Base-by-base conservation (phyloP, 352 stramenopile genomes). In the Pythium aphanidermatum region DNA sequence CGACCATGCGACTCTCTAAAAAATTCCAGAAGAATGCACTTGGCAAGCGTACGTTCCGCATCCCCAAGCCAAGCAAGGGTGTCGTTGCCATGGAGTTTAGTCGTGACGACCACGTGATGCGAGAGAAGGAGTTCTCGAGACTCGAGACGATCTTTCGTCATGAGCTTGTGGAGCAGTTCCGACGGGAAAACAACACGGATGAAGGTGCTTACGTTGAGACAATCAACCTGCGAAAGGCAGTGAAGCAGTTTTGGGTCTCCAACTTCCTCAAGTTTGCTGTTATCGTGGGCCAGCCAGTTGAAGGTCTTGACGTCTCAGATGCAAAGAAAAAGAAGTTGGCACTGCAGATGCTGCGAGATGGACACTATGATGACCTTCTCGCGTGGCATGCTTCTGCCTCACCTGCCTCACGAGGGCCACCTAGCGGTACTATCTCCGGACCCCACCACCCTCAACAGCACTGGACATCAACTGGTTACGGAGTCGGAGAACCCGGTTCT, bases 11-110 rank as follows among this genome's bases (percentile, higher is more conserved):
- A 19, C 55, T 93, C 24, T 93, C 81, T 13, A 93, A 93, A 55
- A 93, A 93, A 58, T 93, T 93, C 48, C 81, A 93, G 51, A 91
- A 91, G 60, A 93, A 93, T 50, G 81, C 81, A 24, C 57, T 93
- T 26, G 81, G 81, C 24, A 93, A 93, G 51, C 64, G 79, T 13
- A 93, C 81, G n/a, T 93, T 89, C 54, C 72, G 77, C 11, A 69
- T 93, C 34, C 65, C 64, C 7, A 89, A 91, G 47, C 74, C 76
- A 1, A 43, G 34, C 29, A 83, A 86, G 51, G 78, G 73, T 26
- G 61, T 74, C 36, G 57, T 66, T n/a, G 76, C 72, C 11, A 63
- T 91, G n/a, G 63, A 76, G 27, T 93, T 93, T 47, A 74, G 86
- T 36, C 53, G 55, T 7, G 53, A 72, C 30, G 74, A 86, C 40